Evolutionary conservation across 169 alveolate genomes (phyloP).

Genomic region (Plasmodium relictum): DNA sequence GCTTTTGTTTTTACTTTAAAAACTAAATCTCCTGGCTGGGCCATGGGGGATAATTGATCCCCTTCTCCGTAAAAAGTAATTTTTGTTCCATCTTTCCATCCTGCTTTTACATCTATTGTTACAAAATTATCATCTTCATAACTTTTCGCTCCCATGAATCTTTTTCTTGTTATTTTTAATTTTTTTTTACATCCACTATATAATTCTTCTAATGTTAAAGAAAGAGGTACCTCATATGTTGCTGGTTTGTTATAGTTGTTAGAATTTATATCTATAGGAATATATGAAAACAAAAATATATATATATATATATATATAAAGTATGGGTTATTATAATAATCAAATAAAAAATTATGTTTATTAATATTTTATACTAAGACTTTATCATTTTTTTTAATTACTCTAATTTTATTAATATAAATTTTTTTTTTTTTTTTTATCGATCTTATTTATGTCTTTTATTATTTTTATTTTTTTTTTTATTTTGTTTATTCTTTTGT

Average conservation of each 20-base stretch:
- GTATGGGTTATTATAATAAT: no score
- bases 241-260: slow-evolving; percentile 78
- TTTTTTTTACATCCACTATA: slow-evolving; percentile 87
- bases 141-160: slow-evolving; percentile 83
- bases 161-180: slow-evolving; percentile 89
- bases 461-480: no score
- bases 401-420: no score
- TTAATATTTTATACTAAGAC: no score
- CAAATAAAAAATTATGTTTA: no score
- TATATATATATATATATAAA: background rate
- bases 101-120: slow-evolving; percentile 90
- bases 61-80: slow-evolving; percentile 90
- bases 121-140: slow-evolving; percentile 90
- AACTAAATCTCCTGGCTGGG: slow-evolving; percentile 89
- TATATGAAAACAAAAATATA: background rate
- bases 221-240: slow-evolving; percentile 88
- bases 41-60: slow-evolving; percentile 88
- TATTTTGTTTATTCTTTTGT: background rate
- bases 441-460: no score
- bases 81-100: slow-evolving; percentile 92
- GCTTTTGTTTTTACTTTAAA: slow-evolving; percentile 86
- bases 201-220: slow-evolving; percentile 87
- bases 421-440: no score
- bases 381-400: no score
- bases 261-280: slow-evolving; percentile 42